These are phyloP conservation scores for Dacryopinax primogenitus DNA, from an alignment of 768 basidiomycete genomes.

Conservation along the genomic window DNA sequence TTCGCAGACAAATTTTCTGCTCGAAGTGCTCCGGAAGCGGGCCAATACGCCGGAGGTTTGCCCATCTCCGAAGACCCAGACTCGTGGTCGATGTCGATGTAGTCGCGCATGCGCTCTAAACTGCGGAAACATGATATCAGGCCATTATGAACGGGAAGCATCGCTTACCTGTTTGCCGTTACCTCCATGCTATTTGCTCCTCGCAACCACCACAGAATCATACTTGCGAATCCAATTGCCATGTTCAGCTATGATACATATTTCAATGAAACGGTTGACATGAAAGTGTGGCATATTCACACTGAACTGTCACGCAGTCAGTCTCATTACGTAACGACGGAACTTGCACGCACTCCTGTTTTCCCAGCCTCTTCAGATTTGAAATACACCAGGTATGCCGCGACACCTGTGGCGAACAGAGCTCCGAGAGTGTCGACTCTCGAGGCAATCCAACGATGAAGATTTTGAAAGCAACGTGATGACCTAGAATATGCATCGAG, in stretches of 20 bases:
- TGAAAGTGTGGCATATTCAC: background rate
- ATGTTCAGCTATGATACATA: background rate
- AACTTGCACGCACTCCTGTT: slow-evolving; percentile 19
- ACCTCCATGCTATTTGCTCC: slow-evolving; percentile 37
- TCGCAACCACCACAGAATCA: slow-evolving; percentile 40
- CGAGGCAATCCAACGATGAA: slow-evolving; percentile 36
- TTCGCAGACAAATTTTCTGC: slow-evolving; percentile 42
- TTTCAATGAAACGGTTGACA: background rate
- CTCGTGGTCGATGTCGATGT: slow-evolving; percentile 47
- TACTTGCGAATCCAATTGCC: slow-evolving; percentile 40
- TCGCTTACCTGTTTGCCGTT: slow-evolving; percentile 25
- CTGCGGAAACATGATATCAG: slow-evolving; percentile 20
- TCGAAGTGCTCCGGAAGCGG: slow-evolving; percentile 41
- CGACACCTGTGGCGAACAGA: slow-evolving; percentile 42
- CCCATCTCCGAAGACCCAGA: slow-evolving; percentile 30
- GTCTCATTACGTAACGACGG: background rate
- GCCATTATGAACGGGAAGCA: background rate
- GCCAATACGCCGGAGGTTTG: slow-evolving; percentile 53
- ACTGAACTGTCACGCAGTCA: background rate
- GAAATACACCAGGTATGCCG: slow-evolving; percentile 42
- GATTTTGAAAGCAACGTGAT: slow-evolving; percentile 21
- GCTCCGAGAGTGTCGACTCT: slow-evolving; percentile 49
- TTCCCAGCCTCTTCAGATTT: slow-evolving; percentile 21
- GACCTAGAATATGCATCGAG: slow-evolving; percentile 22
- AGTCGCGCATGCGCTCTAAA: slow-evolving; percentile 42